Evolutionary conservation across 2,329 filamentous ascomycete species (phyloP).

Genomic region (Lecanoromycetidae sp.): DNA sequence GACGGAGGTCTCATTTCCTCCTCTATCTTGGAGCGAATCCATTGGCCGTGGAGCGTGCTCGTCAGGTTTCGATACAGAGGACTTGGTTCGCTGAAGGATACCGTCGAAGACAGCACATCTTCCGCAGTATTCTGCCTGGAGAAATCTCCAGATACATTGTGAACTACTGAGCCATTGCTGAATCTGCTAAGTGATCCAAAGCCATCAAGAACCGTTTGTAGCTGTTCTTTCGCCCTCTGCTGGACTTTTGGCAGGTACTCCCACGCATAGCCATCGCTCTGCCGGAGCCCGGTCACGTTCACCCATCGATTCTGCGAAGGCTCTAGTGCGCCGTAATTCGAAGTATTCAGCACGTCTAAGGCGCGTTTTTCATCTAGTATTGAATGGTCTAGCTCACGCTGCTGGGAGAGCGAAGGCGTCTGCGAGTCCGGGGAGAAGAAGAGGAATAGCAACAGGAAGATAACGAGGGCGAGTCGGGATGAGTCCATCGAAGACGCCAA

Average conservation of each 20-base stretch:
- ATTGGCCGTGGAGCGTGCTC: constrained; percentile 63
- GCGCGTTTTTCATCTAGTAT: constrained; percentile 40
- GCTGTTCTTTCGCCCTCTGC: constrained; percentile 49
- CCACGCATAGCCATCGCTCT: constrained; percentile 68
- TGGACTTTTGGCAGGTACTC: constrained; percentile 56
- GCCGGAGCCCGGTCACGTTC: constrained; percentile 66
- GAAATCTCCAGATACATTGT: constrained; percentile 34
- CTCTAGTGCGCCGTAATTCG: constrained; percentile 42
- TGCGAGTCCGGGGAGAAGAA: constrained; percentile 39
- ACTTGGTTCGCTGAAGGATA: constrained; percentile 32
- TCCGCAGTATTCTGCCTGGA: constrained; percentile 30
- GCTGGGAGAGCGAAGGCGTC: constrained; percentile 29
- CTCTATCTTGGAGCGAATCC: constrained; percentile 49
- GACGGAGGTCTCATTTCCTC: constrained; percentile 36
- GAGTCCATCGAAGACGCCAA: constrained; percentile 30
- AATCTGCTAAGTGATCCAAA: background rate
- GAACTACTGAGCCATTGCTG: constrained; percentile 12
- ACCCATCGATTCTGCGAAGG: constrained; percentile 39
- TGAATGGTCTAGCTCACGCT: constrained; percentile 36
- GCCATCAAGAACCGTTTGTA: constrained; percentile 22
- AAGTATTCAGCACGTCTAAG: constrained; percentile 38
- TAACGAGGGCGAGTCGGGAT: constrained; percentile 36
- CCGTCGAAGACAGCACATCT: constrained; percentile 19
- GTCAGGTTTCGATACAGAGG: constrained; percentile 68
- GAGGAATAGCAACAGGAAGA: constrained; percentile 42